Evolutionary conservation across 2,329 filamentous ascomycete species (phyloP).

Genomic region (Arthrobotrys pseudoclavata): DNA sequence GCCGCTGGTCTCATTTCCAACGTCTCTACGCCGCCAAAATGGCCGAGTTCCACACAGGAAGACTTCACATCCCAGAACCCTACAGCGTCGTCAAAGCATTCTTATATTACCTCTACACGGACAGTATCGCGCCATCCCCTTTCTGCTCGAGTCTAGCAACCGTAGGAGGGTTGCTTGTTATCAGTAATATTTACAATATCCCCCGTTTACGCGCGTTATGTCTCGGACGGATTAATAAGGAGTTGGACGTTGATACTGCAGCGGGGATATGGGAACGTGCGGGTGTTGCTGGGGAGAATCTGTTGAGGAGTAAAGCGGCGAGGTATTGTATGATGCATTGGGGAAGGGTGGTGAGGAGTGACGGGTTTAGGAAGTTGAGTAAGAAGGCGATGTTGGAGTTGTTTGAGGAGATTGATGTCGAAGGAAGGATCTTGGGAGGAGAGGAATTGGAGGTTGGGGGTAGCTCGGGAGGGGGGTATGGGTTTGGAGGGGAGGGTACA

Average conservation of each 20-base stretch:
- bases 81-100: conserved; percentile 95
- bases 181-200: conserved; percentile 98
- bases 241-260: conserved; percentile 93
- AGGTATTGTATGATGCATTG: conserved; percentile 92
- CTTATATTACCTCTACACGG: conserved; percentile 95
- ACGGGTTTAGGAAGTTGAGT: conserved; percentile 85
- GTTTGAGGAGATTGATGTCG: conserved; percentile 91
- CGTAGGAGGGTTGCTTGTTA: conserved; percentile 92
- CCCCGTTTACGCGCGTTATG: conserved; percentile 90
- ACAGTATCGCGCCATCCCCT: conserved; percentile 80
- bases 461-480: conserved; percentile 67
- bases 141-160: conserved; percentile 78
- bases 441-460: conserved; percentile 80
- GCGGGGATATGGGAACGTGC: conserved; percentile 97
- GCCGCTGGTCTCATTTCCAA: conserved; percentile 96
- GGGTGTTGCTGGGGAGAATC: conserved; percentile 89
- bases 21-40: conserved; percentile 93
- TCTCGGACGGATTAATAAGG: conserved; percentile 87
- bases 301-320: conserved; percentile 89
- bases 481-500: conserved; percentile 16
- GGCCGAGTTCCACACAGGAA: conserved; percentile 96
- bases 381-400: conserved; percentile 86
- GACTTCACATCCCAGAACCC: conserved; percentile 97
- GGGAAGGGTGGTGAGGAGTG: conserved; percentile 91
- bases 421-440: conserved; percentile 89